A percentile compares a stretch with the other conserved stretches of the same genome.
These are phyloP conservation scores for Gossypium herbaceum DNA, from an alignment of 345 rosid species.

Conservation along the genomic window DNA sequence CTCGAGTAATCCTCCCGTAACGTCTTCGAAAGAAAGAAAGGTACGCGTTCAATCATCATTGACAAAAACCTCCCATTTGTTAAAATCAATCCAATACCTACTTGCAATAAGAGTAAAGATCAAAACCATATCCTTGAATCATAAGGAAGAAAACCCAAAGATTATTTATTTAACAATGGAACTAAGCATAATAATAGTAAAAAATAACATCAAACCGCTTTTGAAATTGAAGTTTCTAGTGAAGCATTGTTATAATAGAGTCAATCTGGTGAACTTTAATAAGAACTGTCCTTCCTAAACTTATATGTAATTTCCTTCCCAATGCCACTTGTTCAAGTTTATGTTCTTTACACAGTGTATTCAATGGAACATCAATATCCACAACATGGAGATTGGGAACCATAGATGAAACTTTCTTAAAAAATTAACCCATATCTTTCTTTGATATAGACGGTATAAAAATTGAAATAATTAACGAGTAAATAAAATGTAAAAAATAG, in stretches of 20 bases:
- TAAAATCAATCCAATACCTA: constrained; percentile 85
- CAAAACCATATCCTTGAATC: neutral
- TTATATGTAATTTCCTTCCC: constrained; percentile 76
- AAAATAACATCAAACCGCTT: constrained; percentile 36
- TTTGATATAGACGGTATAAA: constrained; percentile 42
- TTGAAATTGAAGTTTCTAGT: constrained; percentile 71
- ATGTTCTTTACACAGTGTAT: constrained; percentile 41
- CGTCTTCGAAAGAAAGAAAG: constrained; percentile 68
- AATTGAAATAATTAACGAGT: constrained; percentile 33
- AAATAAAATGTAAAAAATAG: neutral
- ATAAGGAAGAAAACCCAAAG: neutral
- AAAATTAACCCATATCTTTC: constrained; percentile 45
- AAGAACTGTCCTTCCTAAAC: constrained; percentile 79
- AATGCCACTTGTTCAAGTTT: constrained; percentile 54
- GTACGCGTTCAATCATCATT: constrained; percentile 75
- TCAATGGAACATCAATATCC: constrained; percentile 67
- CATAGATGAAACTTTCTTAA: constrained; percentile 57
- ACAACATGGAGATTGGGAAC: constrained; percentile 64
- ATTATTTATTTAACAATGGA: neutral
- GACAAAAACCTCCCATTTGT: constrained; percentile 74
- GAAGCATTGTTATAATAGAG: constrained; percentile 65
- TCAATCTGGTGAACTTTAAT: constrained; percentile 81
- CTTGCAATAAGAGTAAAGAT: constrained; percentile 7
- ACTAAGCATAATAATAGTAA: neutral
- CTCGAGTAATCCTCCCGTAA: constrained; percentile 73